Base-by-base conservation (phyloP, 345 rosid genomes). In the Salix suchowensis region DNA sequence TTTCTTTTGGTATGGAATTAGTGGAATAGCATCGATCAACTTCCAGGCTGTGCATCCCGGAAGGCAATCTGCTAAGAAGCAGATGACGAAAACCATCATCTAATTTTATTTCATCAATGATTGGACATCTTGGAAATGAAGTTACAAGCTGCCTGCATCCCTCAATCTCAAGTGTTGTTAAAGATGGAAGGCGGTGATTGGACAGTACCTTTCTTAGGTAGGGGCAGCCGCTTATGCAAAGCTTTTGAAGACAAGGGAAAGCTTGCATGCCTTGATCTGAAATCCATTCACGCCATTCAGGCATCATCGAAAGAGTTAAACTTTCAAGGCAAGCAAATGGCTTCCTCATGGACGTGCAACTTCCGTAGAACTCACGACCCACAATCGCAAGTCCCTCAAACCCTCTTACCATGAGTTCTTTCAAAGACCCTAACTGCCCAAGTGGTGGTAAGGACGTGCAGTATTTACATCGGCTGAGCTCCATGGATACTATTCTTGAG, bases 371-470 rank as follows among this genome's bases (percentile, higher is more conserved):
- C 39, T 68, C 75, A 10, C 21, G 44, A 9, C 70, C 72, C 13
- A 74, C 52, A 23, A 7, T 1, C 23, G 1, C 4, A 4, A 74
- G 32, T 2, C 13, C 36, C 61, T 44, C 10, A 6, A 64, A 34
- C 3, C 16, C 70, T 9, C 1, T 4, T 42, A 75, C 71, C 1
- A 23, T 5, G 2, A 70, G 75, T 2, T 46, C 14, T 28, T 71
- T 55, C 2, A 80, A 73, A 19, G 65, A 65, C 9, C 40, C 62
- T n/a, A 80, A 34, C 40, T 64, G 76, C 52, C 79, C 83, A 21
- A 76, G 76, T 2, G 83, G 46, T 32, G 83, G 70, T 6, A 80
- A 34, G 1, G 12, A 4, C 13, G 52, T 26, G 34, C 72, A 71
- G 32, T 76, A 28, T 26, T 58, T 68, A n/a, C 74, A 76, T 11